Evolutionary conservation across 148 eudicot genomes (phyloP).

Genomic region (Rhododendron henanense): DNA sequence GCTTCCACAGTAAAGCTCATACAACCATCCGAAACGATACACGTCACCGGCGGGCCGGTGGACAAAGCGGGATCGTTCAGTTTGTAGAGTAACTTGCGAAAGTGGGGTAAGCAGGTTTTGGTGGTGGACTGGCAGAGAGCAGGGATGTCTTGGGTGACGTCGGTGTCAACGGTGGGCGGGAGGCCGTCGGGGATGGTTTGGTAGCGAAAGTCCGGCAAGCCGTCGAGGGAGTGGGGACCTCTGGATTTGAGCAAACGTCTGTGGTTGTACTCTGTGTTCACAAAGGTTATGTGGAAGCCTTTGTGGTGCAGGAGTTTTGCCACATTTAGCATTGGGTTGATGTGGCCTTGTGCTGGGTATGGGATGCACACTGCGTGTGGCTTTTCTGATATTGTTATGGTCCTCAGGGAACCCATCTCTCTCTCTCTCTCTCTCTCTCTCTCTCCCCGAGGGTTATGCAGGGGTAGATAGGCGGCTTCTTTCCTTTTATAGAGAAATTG

Average conservation of each 20-base stretch:
- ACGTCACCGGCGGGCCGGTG: constrained; percentile 39
- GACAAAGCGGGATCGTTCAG: constrained; percentile 12
- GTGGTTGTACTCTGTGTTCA: constrained; percentile 19
- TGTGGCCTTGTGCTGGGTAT: constrained; percentile 66
- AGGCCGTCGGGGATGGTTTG: constrained; percentile 63
- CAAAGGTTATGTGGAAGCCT: constrained; percentile 64
- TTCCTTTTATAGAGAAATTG: too few relatives aligned
- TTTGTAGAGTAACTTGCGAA: constrained; percentile 26
- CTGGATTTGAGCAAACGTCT: constrained; percentile 44
- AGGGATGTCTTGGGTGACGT: constrained; percentile 42
- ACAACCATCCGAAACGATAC: constrained; percentile 44
- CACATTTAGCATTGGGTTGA: constrained; percentile 57
- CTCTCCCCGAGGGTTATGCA: too few relatives aligned
- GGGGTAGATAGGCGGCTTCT: too few relatives aligned
- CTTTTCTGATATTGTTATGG: background rate
- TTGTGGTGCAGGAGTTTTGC: constrained; percentile 49
- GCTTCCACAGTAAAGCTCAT: constrained; percentile 49
- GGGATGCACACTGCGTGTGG: constrained; percentile 60
- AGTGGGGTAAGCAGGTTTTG: constrained; percentile 27
- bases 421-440: background rate
- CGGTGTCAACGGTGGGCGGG: constrained; percentile 23
- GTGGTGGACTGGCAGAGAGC: constrained; percentile 33
- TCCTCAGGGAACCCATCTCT: constrained; percentile 5
- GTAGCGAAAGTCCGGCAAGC: constrained; percentile 48
- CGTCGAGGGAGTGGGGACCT: constrained; percentile 44